Conservation (phyloP, 169 alveolate genomes). For the Babesia bovis region DNA sequence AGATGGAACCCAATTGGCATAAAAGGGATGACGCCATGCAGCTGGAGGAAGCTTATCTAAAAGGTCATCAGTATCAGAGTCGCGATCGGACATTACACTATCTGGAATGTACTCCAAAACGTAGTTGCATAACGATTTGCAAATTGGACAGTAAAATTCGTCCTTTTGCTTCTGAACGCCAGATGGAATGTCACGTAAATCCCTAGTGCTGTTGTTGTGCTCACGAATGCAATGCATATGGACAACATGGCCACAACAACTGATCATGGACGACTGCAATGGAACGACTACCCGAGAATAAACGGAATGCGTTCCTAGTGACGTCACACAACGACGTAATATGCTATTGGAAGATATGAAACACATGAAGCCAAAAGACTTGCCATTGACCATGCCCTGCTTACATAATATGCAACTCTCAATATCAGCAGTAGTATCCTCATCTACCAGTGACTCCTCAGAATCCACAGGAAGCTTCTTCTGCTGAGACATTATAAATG, state of each 20-base stretch:
- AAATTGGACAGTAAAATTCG: conserved; percentile 63
- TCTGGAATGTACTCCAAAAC: conserved; percentile 41
- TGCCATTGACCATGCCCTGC: conserved; percentile 23
- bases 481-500: conserved; percentile 20
- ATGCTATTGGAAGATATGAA: conserved; percentile 45
- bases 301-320: conserved; percentile 9
- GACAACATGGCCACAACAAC: conserved; percentile 61
- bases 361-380: conserved; percentile 40
- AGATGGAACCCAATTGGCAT: conserved; percentile 41
- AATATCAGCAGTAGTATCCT: neutral
- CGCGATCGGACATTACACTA: neutral
- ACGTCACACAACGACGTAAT: conserved; percentile 31
- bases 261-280: conserved; percentile 38
- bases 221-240: conserved; percentile 43
- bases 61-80: neutral
- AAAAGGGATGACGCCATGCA: conserved; percentile 50
- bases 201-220: conserved; percentile 21
- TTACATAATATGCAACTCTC: conserved; percentile 51
- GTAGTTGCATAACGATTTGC: conserved; percentile 63
- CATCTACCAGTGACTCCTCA: neutral
- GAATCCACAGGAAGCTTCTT: conserved; percentile 4
- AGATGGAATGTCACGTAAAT: neutral
- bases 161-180: conserved; percentile 20
- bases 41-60: conserved; percentile 2
- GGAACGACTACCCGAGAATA: conserved; percentile 43